phyloP scores from a whole-genome alignment of 2,329 filamentous ascomycete species.

The Pseudogymnoascus sp. region DNA sequence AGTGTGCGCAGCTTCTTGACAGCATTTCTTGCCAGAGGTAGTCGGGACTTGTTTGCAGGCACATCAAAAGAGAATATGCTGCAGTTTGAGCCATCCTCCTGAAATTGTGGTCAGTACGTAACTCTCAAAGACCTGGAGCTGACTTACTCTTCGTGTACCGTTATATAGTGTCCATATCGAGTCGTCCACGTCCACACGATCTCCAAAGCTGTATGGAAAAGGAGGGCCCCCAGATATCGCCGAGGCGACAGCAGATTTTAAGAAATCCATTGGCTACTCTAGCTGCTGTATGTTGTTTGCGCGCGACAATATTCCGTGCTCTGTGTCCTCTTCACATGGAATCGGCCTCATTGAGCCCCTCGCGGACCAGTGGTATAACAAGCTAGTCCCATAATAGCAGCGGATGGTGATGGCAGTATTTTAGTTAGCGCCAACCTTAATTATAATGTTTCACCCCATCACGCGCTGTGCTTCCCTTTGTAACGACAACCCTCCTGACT shows the following conservation, averaged over 20 bases:
- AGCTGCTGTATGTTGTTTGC: not conserved
- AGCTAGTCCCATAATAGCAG: constrained; percentile 1
- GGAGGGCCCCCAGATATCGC: constrained; percentile 92
- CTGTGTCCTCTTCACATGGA: not conserved
- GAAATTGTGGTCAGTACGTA: constrained; percentile 18
- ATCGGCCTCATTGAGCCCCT: not conserved
- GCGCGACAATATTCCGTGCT: constrained; percentile 3
- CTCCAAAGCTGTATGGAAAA: constrained; percentile 88
- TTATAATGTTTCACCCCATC: constrained; percentile 6
- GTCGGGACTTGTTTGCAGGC: constrained; percentile 66
- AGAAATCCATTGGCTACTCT: constrained; percentile 72
- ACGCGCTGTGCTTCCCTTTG: not conserved
- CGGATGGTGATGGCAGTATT: constrained; percentile 1
- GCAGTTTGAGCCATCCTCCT: constrained; percentile 92
- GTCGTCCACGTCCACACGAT: constrained; percentile 83
- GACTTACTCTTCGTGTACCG: constrained; percentile 72
- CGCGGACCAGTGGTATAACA: not conserved
- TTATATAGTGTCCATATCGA: constrained; percentile 97
- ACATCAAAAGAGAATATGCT: constrained; percentile 97
- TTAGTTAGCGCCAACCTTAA: constrained; percentile 5
- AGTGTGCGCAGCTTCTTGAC: constrained; percentile 89
- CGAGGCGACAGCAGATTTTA: constrained; percentile 95
- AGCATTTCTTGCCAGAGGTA: constrained; percentile 87
- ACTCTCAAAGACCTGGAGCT: not conserved
- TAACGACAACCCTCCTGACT: not conserved